Base-by-base conservation (phyloP, 257 asterid species). In the Gentiana macrophylla region DNA sequence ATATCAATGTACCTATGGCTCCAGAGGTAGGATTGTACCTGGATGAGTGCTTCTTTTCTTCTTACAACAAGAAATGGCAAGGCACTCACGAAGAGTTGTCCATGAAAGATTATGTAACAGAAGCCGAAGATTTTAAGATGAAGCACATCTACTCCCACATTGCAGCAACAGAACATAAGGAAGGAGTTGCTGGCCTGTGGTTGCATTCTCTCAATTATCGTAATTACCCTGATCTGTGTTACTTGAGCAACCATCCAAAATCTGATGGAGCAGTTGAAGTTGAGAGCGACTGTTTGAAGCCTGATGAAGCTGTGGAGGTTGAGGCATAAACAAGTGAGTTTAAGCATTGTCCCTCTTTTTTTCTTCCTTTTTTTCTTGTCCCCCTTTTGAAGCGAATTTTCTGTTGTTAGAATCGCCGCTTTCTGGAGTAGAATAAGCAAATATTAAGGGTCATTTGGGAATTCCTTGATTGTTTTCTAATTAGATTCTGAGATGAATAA, bases 1-100 rank as follows among this genome's bases (percentile, higher is more conserved):
- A 73, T 65, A 78, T 92, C n/a, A 87, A 70, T 35, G 95, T 85
- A 49, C 98, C 98, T 9, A 84, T 86, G 97, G 98, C 98, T 32
- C 98, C 97, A 34, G 98, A 92, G 67, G 98, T 88, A 35, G 98
- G 98, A n/a, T 77, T 92, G 37, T 88, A 83, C 60, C 68, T 92
- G 63, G 98, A 91, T 4, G 97, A 92, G 71, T 92, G 98, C 71
- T 85, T 88, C 75, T 92, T 92, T 64, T 47, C 96, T 1, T 88
- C 97, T 1, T 92, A 92, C 68, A 92, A 92, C 63, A 50, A 73
- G 60, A 91, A 77, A 71, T 91, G 93, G 93, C 66, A 72, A 60
- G 72, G 73, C 62, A 82, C 62, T 50, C 98, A 88, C 41, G 94
- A 88, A 68, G 94, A 92, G 66, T 61, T 92, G 60, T 92, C 95